These are phyloP conservation scores for Boletus coccyginus DNA, from an alignment of 768 basidiomycete species.

Conservation along the genomic window DNA sequence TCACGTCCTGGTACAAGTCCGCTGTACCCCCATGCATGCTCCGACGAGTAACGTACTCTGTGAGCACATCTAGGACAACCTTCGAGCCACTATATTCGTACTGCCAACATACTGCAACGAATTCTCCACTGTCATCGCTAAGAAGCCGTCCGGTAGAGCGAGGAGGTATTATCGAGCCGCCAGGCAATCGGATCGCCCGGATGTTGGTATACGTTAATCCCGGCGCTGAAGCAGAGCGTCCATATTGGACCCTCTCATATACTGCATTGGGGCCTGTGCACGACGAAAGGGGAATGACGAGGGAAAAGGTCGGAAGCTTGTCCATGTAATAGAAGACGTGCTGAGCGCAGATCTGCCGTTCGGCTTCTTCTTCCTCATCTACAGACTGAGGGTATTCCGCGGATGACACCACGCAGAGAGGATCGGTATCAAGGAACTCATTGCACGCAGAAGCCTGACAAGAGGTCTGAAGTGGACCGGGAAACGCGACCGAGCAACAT, in stretches of 20 bases:
- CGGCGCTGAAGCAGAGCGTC: constrained; percentile 43
- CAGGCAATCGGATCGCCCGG: constrained; percentile 69
- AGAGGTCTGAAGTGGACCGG: constrained; percentile 75
- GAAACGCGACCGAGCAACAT: constrained; percentile 78
- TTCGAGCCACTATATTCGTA: constrained; percentile 86
- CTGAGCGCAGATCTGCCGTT: constrained; percentile 57
- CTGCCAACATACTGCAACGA: constrained; percentile 72
- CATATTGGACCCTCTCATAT: constrained; percentile 66
- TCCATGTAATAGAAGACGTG: constrained; percentile 78
- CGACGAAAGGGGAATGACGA: constrained; percentile 60
- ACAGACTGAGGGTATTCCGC: constrained; percentile 44
- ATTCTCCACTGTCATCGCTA: constrained; percentile 65
- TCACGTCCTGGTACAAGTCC: constrained; percentile 48
- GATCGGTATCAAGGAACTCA: constrained; percentile 77
- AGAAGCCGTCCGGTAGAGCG: constrained; percentile 68
- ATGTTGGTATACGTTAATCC: constrained; percentile 63
- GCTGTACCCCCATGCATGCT: constrained; percentile 40
- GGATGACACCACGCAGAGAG: constrained; percentile 46
- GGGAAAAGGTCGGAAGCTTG: constrained; percentile 69
- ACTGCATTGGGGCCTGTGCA: constrained; percentile 68
- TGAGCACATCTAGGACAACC: constrained; percentile 75
- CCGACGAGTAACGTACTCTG: constrained; percentile 66
- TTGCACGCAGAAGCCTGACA: constrained; percentile 67
- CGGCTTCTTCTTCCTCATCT: constrained; percentile 39
- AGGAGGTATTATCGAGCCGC: constrained; percentile 67